Evolutionary conservation across 805 yeast species (phyloP).

Genomic region (Candida argentea): DNA sequence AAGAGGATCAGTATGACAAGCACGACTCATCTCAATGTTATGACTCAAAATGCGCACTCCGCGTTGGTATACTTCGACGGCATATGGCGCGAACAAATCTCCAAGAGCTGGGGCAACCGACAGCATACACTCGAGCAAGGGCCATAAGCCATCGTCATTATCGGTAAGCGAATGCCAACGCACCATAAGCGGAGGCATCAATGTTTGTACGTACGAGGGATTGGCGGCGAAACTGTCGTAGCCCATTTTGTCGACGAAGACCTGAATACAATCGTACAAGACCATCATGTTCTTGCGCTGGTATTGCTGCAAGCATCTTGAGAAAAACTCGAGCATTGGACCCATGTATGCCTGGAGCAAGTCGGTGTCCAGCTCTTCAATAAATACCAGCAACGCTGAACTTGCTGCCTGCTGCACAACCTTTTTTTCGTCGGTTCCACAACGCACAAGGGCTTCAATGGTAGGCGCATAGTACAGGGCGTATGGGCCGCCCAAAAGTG

Average conservation of each 20-base stretch:
- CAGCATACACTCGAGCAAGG: conserved; percentile 86
- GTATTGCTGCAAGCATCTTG: conserved; percentile 64
- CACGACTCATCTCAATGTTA: conserved; percentile 58
- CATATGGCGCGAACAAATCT: conserved; percentile 78
- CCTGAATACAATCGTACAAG: conserved; percentile 83
- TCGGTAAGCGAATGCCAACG: conserved; percentile 75
- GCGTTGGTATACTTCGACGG: conserved; percentile 74
- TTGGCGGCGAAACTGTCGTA: conserved; percentile 43
- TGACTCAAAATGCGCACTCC: conserved; percentile 59
- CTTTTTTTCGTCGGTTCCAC: conserved; percentile 75
- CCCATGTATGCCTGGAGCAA: conserved; percentile 54
- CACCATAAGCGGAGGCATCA: conserved; percentile 72
- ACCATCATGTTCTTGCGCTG: conserved; percentile 75
- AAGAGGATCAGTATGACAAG: conserved; percentile 54
- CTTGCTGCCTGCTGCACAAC: conserved; percentile 96
- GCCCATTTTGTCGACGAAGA: conserved; percentile 73
- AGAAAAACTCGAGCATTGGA: conserved; percentile 60
- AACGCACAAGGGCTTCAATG: conserved; percentile 60
- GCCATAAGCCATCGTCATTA: conserved; percentile 81
- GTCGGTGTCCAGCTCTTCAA: conserved; percentile 62
- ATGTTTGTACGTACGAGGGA: conserved; percentile 44
- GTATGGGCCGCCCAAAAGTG: conserved; percentile 49
- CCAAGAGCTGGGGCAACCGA: conserved; percentile 84
- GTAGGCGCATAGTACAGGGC: conserved; percentile 68
- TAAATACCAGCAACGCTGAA: conserved; percentile 72